Percentiles rank a stretch among this genome's conserved stretches.
Evolutionary conservation across 148 eudicot species (phyloP).

Genomic region (Drosera capensis): DNA sequence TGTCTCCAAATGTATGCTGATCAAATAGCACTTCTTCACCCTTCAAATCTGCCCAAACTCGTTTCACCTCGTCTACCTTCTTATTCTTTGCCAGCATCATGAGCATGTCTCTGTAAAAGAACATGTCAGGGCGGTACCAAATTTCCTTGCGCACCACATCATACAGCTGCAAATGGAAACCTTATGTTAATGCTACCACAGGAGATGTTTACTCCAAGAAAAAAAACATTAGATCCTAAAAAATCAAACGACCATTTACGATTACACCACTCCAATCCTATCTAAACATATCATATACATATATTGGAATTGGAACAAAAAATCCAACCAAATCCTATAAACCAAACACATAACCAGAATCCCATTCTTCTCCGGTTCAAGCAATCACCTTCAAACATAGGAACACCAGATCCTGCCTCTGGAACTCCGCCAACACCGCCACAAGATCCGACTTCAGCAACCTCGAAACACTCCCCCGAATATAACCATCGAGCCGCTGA

Average conservation of each 20-base stretch:
- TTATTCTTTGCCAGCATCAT: background rate
- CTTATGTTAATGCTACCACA: background rate
- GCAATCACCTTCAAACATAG: slow-evolving; percentile 54
- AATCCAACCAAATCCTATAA: too few species aligned
- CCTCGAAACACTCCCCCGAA: slow-evolving; percentile 55
- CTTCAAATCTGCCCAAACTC: background rate
- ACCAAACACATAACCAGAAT: background rate
- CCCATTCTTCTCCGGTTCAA: background rate
- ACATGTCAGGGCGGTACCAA: too few species aligned
- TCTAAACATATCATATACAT: too few species aligned
- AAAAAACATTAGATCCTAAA: background rate
- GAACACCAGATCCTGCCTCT: slow-evolving; percentile 69
- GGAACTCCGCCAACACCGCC: slow-evolving; percentile 80
- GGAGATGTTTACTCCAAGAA: background rate
- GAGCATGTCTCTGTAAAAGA: background rate
- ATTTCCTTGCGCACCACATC: too few species aligned
- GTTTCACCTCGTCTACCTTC: background rate
- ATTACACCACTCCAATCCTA: too few species aligned
- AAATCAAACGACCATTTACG: too few species aligned
- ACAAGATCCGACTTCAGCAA: slow-evolving; percentile 82
- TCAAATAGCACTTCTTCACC: background rate
- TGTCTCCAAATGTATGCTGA: background rate
- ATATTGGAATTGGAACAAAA: too few species aligned
- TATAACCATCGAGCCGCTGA: slow-evolving; percentile 45
- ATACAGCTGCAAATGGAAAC: background rate